Evolutionary conservation across 441 rosid species (phyloP).

Genomic region (Lepidium campestre): DNA sequence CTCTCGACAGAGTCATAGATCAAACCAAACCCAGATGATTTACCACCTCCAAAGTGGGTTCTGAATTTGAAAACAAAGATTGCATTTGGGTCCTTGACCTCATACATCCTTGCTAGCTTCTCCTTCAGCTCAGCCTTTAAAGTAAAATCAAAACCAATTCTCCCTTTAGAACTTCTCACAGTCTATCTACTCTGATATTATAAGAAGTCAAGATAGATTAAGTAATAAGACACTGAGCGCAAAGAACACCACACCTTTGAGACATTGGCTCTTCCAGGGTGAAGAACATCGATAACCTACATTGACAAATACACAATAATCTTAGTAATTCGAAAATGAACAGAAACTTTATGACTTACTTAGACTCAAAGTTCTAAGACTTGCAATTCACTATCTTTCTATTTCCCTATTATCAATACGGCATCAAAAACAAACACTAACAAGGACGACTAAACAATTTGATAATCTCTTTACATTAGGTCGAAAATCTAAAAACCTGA

Average conservation of each 20-base stretch:
- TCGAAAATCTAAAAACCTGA: not conserved
- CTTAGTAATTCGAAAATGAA: not conserved
- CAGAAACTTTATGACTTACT: no score
- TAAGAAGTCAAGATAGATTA: not conserved
- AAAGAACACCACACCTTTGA: slow-evolving; percentile 53
- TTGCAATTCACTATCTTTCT: not conserved
- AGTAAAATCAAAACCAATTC: not conserved
- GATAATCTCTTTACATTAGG: not conserved
- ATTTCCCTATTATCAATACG: not conserved
- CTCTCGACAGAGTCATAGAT: slow-evolving; percentile 78
- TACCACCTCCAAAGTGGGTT: slow-evolving; percentile 96
- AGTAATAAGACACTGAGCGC: not conserved
- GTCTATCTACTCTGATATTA: not conserved
- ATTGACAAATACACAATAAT: not conserved
- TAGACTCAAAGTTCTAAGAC: not conserved
- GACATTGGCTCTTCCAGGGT: slow-evolving; percentile 88
- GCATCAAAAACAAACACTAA: not conserved
- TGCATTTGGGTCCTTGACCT: slow-evolving; percentile 76
- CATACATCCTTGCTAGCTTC: slow-evolving; percentile 73
- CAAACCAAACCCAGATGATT: slow-evolving; percentile 89
- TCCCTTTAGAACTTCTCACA: not conserved
- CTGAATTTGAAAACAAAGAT: slow-evolving; percentile 91
- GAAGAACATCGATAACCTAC: slow-evolving; percentile 90
- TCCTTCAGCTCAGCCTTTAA: slow-evolving; percentile 77
- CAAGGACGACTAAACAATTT: not conserved